A percentile compares a stretch with the other conserved stretches of the same genome.
These are phyloP conservation scores for Lavandula angustifolia DNA, from an alignment of 257 asterid genomes.

Conservation along the genomic window DNA sequence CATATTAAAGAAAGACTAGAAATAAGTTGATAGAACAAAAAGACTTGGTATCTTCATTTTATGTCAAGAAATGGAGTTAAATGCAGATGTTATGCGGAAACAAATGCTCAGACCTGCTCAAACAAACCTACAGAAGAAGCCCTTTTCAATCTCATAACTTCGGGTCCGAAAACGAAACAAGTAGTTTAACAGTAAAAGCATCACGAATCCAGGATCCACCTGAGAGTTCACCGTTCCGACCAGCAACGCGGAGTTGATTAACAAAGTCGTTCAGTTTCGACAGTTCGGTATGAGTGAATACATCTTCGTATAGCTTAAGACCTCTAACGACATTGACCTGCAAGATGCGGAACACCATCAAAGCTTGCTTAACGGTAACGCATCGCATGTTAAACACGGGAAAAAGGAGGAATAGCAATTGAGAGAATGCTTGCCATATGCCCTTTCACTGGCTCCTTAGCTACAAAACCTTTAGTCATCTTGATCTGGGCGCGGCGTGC, in stretches of 20 bases:
- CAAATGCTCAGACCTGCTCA: constrained; percentile 58
- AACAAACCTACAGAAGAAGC: too few relatives aligned
- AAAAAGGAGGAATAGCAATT: background rate
- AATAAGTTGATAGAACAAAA: too few relatives aligned
- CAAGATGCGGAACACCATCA: background rate
- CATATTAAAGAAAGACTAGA: too few relatives aligned
- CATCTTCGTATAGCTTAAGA: constrained; percentile 77
- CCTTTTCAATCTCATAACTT: constrained; percentile 72
- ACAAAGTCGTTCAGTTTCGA: constrained; percentile 77
- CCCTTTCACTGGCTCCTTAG: constrained; percentile 88
- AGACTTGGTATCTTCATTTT: too few relatives aligned
- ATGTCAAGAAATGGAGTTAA: too few relatives aligned
- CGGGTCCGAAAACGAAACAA: constrained; percentile 66
- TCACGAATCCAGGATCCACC: constrained; percentile 86
- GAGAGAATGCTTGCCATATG: constrained; percentile 63
- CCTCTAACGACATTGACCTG: constrained; percentile 97
- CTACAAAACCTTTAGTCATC: constrained; percentile 79
- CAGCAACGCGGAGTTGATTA: constrained; percentile 83
- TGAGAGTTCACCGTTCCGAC: constrained; percentile 94
- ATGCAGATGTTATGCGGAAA: too few relatives aligned
- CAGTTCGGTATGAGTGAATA: constrained; percentile 77
- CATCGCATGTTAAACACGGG: background rate
- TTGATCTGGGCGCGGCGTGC: constrained; percentile 70
- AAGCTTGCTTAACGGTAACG: background rate
- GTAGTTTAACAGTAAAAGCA: too few relatives aligned